Base-by-base conservation (phyloP, 768 basidiomycete species). In the Erythrobasidium yunnanense region DNA sequence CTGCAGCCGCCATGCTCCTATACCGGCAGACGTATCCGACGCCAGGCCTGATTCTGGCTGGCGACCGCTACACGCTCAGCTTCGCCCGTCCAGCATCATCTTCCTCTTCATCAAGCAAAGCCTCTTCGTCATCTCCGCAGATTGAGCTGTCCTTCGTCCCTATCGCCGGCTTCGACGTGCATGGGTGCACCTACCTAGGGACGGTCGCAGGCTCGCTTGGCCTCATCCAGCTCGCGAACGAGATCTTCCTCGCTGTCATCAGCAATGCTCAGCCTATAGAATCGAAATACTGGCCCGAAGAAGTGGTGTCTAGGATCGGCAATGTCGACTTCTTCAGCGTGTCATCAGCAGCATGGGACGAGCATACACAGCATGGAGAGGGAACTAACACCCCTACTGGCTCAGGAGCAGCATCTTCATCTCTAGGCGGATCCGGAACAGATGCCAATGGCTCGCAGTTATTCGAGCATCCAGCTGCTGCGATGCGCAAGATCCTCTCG, bases 271-370 rank as follows among this genome's bases (percentile, higher is more conserved):
- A 49, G 83, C 85, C 73, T 83, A 84, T 49, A 79, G 84, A 67
- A 81, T 84, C 68, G 81, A 45, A 38, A 22, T 50, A 51, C 33
- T 53, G 71, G 6, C 79, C 84, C 13, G 84, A 87, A 76, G 82
- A 83, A 45, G 66, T 74, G 23, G 85, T 91, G 17, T 84, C 84
- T 8, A 85, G 84, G 68, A 91, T 99, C 63, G 84, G 91, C 68
- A 85, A 87, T 73, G 90, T 95, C 57, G 84, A 81, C 46, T 97
- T 96, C 78, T 90, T 84, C 78, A 88, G 88, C 71, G 77, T 99
- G 70, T 86, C 85, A 8, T 86, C 88, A 30, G 79, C 87, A 1
- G 78, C 82, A 13, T 99, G 88, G 87, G 95, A 99, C 72, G 85
- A 88, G 70, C 38, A 42, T n/a, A 11, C 38, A 42, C 11, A n/a